Base-by-base conservation (phyloP, 225 moss, liverwort and hornwort genomes). In the Straminergon stramineum region DNA sequence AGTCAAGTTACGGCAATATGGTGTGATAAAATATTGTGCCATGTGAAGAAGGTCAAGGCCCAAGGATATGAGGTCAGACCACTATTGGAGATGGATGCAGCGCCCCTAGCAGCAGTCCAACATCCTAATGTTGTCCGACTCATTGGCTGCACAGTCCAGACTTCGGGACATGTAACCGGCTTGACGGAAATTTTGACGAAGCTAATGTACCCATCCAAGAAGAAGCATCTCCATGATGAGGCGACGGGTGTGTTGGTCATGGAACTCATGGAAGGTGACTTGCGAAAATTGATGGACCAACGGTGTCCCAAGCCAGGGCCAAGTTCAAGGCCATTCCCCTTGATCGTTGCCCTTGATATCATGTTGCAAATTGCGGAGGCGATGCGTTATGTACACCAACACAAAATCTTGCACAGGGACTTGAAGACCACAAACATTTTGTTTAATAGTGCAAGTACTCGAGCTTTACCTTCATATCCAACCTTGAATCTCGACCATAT, bases 161-260 rank as follows among this genome's bases (percentile, higher is more conserved):
- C 18, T 41, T 39, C 28, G 0, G 13, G 3, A 9, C 18, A 80
- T 2, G 39, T n/a, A 39, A 27, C 5, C 0, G 19, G 58, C 7
- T 9, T 27, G 8, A 39, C 60, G 0, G 0, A 10, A 39, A 11
- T 80, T 39, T 0, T 28, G 0, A 80, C 58, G 1, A 58, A 19
- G 28, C 2, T 58, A 0, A 2, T 13, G 0, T 3, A 39, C 13
- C 19, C 20, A 30, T 20, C 13, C 8, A 60, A 41, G 20, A 2
- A 0, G 13, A 13, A 18, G 0, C 2, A 0, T 7, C 13, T 5
- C 6, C 2, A 22, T 32, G 18, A 73, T 30, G 41, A n/a, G n/a
- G n/a, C 13, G 6, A 81, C 31, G 0, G 31, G 41, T 4, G 2
- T 31, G 20, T 0, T 61, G 1, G 41, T 81, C 2, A 61, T 81